Base-by-base conservation (phyloP, 2,329 filamentous ascomycete genomes). In the Alternaria consortialis region DNA sequence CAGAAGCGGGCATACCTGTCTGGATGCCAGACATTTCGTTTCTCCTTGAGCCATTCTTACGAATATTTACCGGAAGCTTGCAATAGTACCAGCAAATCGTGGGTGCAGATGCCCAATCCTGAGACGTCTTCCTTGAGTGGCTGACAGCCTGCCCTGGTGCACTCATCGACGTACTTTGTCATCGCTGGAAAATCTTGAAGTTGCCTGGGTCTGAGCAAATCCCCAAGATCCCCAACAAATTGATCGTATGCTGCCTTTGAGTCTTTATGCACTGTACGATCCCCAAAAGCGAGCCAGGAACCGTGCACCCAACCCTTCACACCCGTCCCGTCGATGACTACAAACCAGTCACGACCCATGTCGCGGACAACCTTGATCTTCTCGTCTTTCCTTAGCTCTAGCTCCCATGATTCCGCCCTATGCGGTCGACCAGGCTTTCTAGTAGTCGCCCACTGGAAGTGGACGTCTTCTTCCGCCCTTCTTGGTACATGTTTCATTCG, bases 21-120 rank as follows among this genome's bases (percentile, higher is more conserved):
- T 34, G 76, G 76, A 39, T 78, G 75, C 72, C 73, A 78, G 32
- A 69, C 44, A 55, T 68, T 72, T 15, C 75, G 66, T 44, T 69
- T 64, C 11, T 68, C 62, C 58, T 74, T 75, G 29, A 78, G 64
- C 62, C 68, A 72, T 15, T 67, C 66, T 31, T 64, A 60, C 1
- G 62, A 67, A 46, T 70, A 75, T 4, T 44, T 20, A 3, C 64
- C 71, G 7, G 72, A 73, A 6, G 71, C 74, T n/a, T 64, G 39
- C 37, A 78, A 60, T 25, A 78, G 48, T 23, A 48, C 56, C 37
- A 58, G 53, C 39, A 78, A 47, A 47, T 77, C 72, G 53, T 78
- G 75, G 6, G 54, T 27, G 47, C 76, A 78, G 50, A 76, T 70
- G 8, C 66, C 68, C n/a, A 72, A 36, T 13, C 34, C 58, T 3